Percentiles rank a stretch among this genome's conserved stretches.
phyloP scores from a whole-genome alignment of 306 rosid species.

The Vicia sativa region DNA sequence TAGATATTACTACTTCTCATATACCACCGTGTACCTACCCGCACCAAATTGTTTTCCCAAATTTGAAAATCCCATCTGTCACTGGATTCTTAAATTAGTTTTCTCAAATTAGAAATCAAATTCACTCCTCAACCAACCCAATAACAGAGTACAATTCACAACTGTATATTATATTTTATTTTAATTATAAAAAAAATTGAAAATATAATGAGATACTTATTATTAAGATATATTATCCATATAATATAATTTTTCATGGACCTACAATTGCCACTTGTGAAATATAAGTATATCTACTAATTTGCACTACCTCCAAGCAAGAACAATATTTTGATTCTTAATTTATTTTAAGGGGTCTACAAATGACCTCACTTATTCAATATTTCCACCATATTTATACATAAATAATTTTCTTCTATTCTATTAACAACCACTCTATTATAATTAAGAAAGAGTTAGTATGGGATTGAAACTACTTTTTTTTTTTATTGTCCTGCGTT shows the following conservation, averaged over 20 bases:
- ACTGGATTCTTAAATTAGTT: background rate
- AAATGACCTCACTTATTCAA: background rate
- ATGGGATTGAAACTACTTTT: too few relatives aligned
- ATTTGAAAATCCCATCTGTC: background rate
- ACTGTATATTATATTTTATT: too few relatives aligned
- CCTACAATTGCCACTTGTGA: background rate
- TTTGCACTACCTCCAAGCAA: background rate
- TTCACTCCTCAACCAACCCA: background rate
- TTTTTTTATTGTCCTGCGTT: too few relatives aligned
- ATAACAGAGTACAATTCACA: too few relatives aligned
- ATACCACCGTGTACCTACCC: background rate
- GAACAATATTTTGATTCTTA: background rate
- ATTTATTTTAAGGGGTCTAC: conserved; percentile 2
- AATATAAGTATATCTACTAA: background rate
- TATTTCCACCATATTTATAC: background rate
- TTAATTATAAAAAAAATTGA: too few relatives aligned
- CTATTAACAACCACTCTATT: background rate
- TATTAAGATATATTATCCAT: too few relatives aligned
- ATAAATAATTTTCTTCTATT: background rate
- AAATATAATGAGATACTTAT: too few relatives aligned
- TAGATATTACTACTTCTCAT: background rate
- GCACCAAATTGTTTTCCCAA: background rate
- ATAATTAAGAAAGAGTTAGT: too few relatives aligned
- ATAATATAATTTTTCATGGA: background rate
- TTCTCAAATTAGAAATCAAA: background rate